Conservation (phyloP, 2,329 filamentous ascomycete genomes). For the Fusarium guadeloupense region DNA sequence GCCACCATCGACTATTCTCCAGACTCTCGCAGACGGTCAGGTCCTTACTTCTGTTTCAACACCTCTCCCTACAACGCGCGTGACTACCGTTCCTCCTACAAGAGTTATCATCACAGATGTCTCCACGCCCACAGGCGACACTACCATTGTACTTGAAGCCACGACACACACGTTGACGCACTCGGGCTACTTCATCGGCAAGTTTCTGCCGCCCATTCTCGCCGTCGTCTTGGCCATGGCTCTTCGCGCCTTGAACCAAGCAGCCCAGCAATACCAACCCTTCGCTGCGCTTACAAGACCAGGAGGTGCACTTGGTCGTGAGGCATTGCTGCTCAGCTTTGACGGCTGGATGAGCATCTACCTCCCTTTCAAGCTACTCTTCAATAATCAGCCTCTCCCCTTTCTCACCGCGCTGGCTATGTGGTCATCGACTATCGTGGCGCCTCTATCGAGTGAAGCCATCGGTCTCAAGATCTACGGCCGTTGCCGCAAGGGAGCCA, state of each 20-base stretch:
- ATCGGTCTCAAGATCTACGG: conserved; percentile 38
- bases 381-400: conserved; percentile 48
- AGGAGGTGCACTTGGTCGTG: conserved; percentile 50
- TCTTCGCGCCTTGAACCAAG: conserved; percentile 52
- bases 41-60: conserved; percentile 24
- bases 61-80: conserved; percentile 10
- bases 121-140: conserved; percentile 9
- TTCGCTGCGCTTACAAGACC: conserved; percentile 53
- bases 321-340: conserved; percentile 56
- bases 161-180: conserved; percentile 30
- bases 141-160: conserved; percentile 19
- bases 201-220: conserved; percentile 54
- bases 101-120: conserved; percentile 30
- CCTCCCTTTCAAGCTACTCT: conserved; percentile 47
- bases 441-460: conserved; percentile 34
- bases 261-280: conserved; percentile 54
- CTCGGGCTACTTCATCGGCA: conserved; percentile 50
- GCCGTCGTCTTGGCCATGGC: conserved; percentile 52
- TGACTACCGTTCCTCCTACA: conserved; percentile 27
- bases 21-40: conserved; percentile 24
- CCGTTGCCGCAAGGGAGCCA: conserved; percentile 19
- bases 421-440: conserved; percentile 18
- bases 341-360: conserved; percentile 49
- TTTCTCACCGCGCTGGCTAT: conserved; percentile 28
- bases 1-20: conserved; percentile 7